Percentiles rank a stretch among this genome's conserved stretches.
phyloP scores from a whole-genome alignment of 2,329 filamentous ascomycete genomes.

The Colletotrichum zoysiae region DNA sequence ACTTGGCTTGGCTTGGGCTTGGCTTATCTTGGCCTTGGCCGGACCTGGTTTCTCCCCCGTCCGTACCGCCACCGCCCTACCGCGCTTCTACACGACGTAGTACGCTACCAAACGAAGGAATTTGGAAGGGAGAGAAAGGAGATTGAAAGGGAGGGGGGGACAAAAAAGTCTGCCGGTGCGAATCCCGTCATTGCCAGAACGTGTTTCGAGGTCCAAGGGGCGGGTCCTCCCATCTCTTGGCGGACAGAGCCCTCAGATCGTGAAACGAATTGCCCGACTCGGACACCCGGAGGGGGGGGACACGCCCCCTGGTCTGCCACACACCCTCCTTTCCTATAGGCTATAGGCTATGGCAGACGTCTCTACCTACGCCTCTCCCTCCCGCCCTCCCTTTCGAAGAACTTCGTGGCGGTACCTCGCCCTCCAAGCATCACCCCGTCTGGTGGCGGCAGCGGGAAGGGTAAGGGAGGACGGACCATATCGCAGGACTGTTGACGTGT shows the following conservation, averaged over 20 bases:
- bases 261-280: conserved; percentile 41
- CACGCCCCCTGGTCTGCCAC: conserved; percentile 2
- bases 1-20: conserved; percentile 4
- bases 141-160: too few relatives aligned
- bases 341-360: too few relatives aligned
- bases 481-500: conserved; percentile 8
- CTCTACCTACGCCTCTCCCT: too few relatives aligned
- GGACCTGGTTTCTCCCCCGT: too few relatives aligned
- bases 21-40: conserved; percentile 15
- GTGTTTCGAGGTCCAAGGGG: conserved; percentile 39
- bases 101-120: neutral
- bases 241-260: conserved; percentile 40
- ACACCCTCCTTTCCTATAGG: neutral
- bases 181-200: conserved; percentile 22
- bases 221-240: conserved; percentile 40
- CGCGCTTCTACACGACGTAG: neutral
- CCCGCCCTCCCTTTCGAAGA: too few relatives aligned
- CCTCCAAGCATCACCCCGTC: conserved; percentile 2
- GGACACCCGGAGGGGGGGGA: conserved; percentile 11
- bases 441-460: conserved; percentile 4
- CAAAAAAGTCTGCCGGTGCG: neutral
- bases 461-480: conserved; percentile 21
- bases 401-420: neutral
- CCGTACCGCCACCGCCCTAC: too few relatives aligned
- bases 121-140: neutral